A percentile compares a stretch with the other conserved stretches of the same genome.
Evolutionary conservation across 2,329 filamentous ascomycete genomes (phyloP).

Genomic region (Ceratocystis albifundus): DNA sequence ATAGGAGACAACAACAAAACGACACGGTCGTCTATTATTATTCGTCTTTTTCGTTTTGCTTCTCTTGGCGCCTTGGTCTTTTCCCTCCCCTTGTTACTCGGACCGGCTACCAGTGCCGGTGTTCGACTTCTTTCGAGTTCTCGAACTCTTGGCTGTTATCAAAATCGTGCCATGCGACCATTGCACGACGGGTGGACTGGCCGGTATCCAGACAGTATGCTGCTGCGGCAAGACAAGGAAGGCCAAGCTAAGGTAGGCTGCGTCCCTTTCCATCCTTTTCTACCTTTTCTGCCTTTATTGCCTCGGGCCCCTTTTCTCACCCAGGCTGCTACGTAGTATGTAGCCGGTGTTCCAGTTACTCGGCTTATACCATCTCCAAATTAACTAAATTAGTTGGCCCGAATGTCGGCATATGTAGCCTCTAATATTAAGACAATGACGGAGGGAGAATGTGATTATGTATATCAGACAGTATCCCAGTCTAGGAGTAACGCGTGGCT

Average conservation of each 20-base stretch:
- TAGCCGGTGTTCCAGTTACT: constrained; percentile 1
- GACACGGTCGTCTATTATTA: neutral
- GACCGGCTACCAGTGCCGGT: constrained; percentile 1
- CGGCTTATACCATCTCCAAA: neutral
- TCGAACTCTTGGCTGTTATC: constrained; percentile 1
- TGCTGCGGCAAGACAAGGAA: neutral
- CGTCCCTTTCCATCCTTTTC: neutral
- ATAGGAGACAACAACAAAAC: neutral
- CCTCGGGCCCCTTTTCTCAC: neutral
- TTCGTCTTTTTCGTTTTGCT: neutral
- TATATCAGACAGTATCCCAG: neutral
- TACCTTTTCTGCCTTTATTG: neutral
- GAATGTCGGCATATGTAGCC: neutral
- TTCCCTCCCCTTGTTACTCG: neutral
- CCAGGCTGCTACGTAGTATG: neutral
- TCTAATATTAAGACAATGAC: neutral
- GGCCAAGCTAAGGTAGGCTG: neutral
- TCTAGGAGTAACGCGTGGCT: neutral
- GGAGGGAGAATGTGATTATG: neutral
- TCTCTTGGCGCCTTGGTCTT: neutral
- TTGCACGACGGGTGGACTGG: neutral
- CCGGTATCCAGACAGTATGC: neutral
- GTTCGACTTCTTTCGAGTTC: neutral
- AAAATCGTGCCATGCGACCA: constrained; percentile 8
- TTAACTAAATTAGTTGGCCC: neutral